Evolutionary conservation across 2,329 filamentous ascomycete genomes (phyloP), one percentile per base, ranked within the genome.

Genomic region (Hysterium pulicare): DNA sequence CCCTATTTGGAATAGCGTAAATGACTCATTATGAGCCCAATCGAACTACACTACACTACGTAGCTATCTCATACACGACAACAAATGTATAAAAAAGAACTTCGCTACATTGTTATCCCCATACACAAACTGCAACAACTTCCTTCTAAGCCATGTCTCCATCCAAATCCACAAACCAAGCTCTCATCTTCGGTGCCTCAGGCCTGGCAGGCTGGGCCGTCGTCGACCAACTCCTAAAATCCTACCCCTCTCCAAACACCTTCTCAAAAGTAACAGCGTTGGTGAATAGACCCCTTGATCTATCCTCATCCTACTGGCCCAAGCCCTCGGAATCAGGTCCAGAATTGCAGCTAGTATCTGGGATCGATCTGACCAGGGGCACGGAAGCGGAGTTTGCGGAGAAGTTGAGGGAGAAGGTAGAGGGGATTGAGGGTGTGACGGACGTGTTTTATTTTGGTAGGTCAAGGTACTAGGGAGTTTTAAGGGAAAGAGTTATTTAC

Each of bases 121-220:
- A n/a, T n/a, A n/a, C n/a, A n/a, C 17, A 20, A 34, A 16, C 15
- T 16, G 8, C n/a, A 34, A 34, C 8, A 8, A 8, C 15, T 15
- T 28, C 24, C 24, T 8, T 13, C 13, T 13, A 8, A 28, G 13
- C 24, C 7, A 28, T 28, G 24, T 8, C 24, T 8, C 13, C 24
- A 28, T 13, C 24, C 7, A 28, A 28, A 13, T 13, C 15, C 34
- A 19, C 16, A 21, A 35, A 54, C 21, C 62, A 71, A 37, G 67
- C 67, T 10, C 57, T 70, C 4, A 61, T 71, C 5, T 66, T 70
- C 32, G 69, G 69, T 17, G 61, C 60, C 16, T 67, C 64, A 5
- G 68, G 70, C 13, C 64, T 72, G 35, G 64, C 61, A 22, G 68
- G 67, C 38, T 72, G 67, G 69, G 58, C 67, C 5, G 50, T 69